Evolutionary conservation across 1,139 yeast genomes (phyloP).

Genomic region (Candida freyschussii): DNA sequence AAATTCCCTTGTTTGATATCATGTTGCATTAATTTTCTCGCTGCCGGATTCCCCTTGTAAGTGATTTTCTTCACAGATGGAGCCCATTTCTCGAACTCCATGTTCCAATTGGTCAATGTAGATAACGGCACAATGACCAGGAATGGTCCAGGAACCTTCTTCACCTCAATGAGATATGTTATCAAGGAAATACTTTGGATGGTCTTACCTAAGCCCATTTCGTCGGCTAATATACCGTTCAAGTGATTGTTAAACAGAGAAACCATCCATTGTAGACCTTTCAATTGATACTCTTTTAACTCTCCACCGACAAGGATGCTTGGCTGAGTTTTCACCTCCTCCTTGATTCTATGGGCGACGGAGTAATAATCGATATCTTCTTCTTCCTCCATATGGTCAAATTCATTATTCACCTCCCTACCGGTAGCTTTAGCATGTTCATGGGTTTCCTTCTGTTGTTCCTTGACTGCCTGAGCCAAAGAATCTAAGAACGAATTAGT

Average conservation of each 20-base stretch:
- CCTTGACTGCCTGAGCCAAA: slow-evolving; percentile 71
- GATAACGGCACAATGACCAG: slow-evolving; percentile 81
- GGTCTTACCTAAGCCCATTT: slow-evolving; percentile 89
- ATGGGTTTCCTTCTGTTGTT: slow-evolving; percentile 62
- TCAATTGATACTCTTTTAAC: slow-evolving; percentile 86
- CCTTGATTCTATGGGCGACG: slow-evolving; percentile 72
- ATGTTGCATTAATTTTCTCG: slow-evolving; percentile 60
- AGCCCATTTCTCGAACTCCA: slow-evolving; percentile 87
- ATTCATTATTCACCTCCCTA: slow-evolving; percentile 29
- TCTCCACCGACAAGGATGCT: slow-evolving; percentile 75
- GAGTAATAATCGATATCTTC: slow-evolving; percentile 69
- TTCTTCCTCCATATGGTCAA: slow-evolving; percentile 42
- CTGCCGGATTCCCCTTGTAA: slow-evolving; percentile 71
- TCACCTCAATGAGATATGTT: slow-evolving; percentile 67
- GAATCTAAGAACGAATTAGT: slow-evolving; percentile 74
- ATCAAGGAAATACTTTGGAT: slow-evolving; percentile 78
- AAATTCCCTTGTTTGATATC: slow-evolving; percentile 63
- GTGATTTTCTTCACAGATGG: slow-evolving; percentile 64
- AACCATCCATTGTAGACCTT: slow-evolving; percentile 98
- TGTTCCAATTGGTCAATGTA: slow-evolving; percentile 78
- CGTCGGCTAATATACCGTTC: slow-evolving; percentile 93
- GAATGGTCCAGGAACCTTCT: slow-evolving; percentile 64
- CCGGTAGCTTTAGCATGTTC: slow-evolving; percentile 31
- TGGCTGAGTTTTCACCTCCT: slow-evolving; percentile 62
- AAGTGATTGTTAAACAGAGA: slow-evolving; percentile 87